Evolutionary conservation across 2,329 filamentous ascomycete species (phyloP).

Genomic region (Colletotrichum simmondsii): DNA sequence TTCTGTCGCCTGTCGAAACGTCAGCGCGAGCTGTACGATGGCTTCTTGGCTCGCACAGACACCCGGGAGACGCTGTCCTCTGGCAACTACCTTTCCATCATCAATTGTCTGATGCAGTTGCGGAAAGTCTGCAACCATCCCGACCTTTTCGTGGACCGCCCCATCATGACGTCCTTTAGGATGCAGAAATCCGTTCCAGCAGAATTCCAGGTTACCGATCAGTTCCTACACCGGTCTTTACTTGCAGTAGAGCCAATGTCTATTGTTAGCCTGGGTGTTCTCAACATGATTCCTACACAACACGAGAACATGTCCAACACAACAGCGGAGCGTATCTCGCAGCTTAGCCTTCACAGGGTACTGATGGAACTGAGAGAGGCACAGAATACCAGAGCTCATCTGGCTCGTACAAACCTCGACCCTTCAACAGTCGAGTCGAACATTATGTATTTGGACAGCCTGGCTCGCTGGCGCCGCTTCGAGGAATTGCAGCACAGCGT

Average conservation of each 20-base stretch:
- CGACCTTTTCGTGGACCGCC: conserved; percentile 93
- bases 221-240: conserved; percentile 74
- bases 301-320: conserved; percentile 73
- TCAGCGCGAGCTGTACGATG: conserved; percentile 95
- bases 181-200: conserved; percentile 84
- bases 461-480: conserved; percentile 74
- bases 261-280: conserved; percentile 77
- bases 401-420: conserved; percentile 66
- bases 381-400: conserved; percentile 72
- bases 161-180: conserved; percentile 96
- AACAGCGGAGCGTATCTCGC: conserved; percentile 65
- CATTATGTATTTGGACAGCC: conserved; percentile 78
- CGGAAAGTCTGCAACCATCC: conserved; percentile 99
- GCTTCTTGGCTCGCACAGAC: conserved; percentile 90
- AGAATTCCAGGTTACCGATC: conserved; percentile 79
- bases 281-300: conserved; percentile 81
- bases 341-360: conserved; percentile 76
- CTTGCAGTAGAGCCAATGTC: conserved; percentile 71
- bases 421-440: conserved; percentile 76
- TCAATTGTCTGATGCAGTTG: conserved; percentile 97
- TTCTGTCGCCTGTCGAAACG: conserved; percentile 95
- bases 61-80: conserved; percentile 89
- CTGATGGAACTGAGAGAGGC: conserved; percentile 78
- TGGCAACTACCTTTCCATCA: conserved; percentile 97
- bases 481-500: conserved; percentile 85